These are phyloP conservation scores for Capsicum baccatum DNA, from an alignment of 257 asterid species.

Conservation along the genomic window DNA sequence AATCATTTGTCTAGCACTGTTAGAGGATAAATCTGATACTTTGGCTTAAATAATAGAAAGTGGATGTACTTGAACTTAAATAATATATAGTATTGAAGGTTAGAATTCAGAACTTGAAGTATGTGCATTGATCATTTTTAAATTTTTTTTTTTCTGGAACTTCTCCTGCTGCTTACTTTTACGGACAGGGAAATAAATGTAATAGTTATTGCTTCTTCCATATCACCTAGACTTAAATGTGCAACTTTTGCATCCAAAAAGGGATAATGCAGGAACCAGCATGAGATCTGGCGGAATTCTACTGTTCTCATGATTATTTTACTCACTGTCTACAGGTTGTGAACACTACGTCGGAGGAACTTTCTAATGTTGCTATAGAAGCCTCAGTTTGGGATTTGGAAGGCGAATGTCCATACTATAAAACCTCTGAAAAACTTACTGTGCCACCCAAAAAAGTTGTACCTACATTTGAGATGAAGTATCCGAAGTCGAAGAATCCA, in stretches of 20 bases:
- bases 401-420: conserved; percentile 68
- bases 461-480: conserved; percentile 68
- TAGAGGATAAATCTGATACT: conserved; percentile 1
- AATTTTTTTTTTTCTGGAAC: background rate
- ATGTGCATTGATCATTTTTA: background rate
- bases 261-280: background rate
- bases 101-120: conserved; percentile 11
- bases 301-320: conserved; percentile 16
- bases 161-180: background rate
- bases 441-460: conserved; percentile 67
- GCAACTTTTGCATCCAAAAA: conserved; percentile 20
- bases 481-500: conserved; percentile 72
- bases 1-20: conserved; percentile 22
- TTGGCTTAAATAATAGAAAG: background rate
- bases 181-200: background rate
- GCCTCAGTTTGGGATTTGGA: conserved; percentile 84
- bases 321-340: conserved; percentile 52
- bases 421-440: conserved; percentile 64
- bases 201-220: background rate
- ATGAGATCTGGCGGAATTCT: conserved; percentile 2
- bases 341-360: conserved; percentile 65
- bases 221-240: background rate
- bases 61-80: background rate
- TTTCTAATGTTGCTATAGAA: conserved; percentile 73
- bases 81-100: background rate